Percentiles rank a stretch among this genome's conserved stretches.
Evolutionary conservation across 306 rosid species (phyloP).

Genomic region (Gastrolobium villosum): DNA sequence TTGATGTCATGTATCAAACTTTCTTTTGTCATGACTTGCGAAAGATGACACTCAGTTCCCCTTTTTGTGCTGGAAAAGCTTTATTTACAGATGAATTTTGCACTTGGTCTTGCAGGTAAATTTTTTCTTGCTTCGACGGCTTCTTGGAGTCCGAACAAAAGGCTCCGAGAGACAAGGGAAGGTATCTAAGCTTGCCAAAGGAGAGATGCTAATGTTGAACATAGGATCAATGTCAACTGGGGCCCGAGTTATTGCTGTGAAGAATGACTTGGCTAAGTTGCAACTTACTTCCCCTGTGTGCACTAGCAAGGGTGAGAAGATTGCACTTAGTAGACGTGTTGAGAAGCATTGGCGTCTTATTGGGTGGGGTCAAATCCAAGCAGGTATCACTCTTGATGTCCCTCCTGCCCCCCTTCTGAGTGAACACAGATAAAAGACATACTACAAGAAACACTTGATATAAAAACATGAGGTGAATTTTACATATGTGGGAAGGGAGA

Average conservation of each 20-base stretch:
- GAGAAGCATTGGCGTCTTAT: constrained; percentile 99
- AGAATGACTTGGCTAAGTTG: constrained; percentile 85
- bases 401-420: constrained; percentile 63
- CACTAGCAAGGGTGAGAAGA: constrained; percentile 95
- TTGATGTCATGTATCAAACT: not conserved
- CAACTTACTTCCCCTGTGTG: constrained; percentile 97
- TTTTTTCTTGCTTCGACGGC: constrained; percentile 91
- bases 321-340: constrained; percentile 91
- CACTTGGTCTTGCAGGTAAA: constrained; percentile 73
- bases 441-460: constrained; percentile 33
- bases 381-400: constrained; percentile 82
- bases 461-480: constrained; percentile 43
- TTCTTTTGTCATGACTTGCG: not conserved
- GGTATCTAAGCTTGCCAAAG: constrained; percentile 86
- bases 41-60: not conserved
- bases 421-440: constrained; percentile 18
- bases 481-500: constrained; percentile 53
- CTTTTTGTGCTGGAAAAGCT: not conserved
- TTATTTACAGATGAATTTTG: no score
- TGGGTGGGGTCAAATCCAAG: constrained; percentile 98
- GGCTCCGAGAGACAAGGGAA: constrained; percentile 93
- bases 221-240: constrained; percentile 97
- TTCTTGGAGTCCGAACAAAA: constrained; percentile 92
- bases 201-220: constrained; percentile 96
- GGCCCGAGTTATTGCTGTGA: constrained; percentile 88